A percentile compares a stretch with the other conserved stretches of the same genome.
Conservation (phyloP, 2,329 filamentous ascomycete genomes). For the Tolypocladium inflatum region DNA sequence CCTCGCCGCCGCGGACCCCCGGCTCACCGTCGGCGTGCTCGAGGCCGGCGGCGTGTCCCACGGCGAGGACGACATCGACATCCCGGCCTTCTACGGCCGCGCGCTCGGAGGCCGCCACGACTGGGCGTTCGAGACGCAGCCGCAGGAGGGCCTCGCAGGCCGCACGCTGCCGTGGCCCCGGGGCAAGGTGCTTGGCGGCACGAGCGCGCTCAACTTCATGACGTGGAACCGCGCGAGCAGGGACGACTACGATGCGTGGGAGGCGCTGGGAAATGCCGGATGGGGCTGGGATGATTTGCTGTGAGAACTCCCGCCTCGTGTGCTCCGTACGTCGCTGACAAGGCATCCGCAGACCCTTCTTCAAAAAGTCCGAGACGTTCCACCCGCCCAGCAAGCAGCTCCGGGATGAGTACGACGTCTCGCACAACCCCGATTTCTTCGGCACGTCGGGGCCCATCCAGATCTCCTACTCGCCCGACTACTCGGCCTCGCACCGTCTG, state of each 20-base stretch:
- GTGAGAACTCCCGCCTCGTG: conserved; percentile 11
- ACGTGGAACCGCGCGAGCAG: conserved; percentile 37
- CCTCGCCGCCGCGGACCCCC: conserved; percentile 29
- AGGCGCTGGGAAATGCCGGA: conserved; percentile 44
- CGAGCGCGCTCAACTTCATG: conserved; percentile 51
- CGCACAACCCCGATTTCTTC: conserved; percentile 28
- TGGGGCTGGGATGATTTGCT: conserved; percentile 43
- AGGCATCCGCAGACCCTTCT: conserved; percentile 29
- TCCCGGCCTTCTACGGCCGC: conserved; percentile 26
- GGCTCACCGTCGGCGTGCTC: conserved; percentile 19
- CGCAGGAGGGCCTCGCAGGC: conserved; percentile 26
- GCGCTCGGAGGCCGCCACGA: conserved; percentile 26
- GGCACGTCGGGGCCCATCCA: conserved; percentile 38
- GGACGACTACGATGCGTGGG: conserved; percentile 48
- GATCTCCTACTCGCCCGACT: conserved; percentile 32
- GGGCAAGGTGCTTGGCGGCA: conserved; percentile 50
- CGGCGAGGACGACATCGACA: conserved; percentile 23
- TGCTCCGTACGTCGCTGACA: neutral
- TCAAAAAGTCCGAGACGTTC: conserved; percentile 40
- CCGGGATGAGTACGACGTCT: conserved; percentile 23
- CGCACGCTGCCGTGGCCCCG: conserved; percentile 30
- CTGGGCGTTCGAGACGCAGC: conserved; percentile 30
- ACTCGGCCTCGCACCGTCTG: conserved; percentile 28
- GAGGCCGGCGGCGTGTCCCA: conserved; percentile 20
- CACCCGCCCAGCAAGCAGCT: conserved; percentile 26